Conservation (phyloP, 2,329 filamentous ascomycete species). For the Fusarium keratoplasticum region DNA sequence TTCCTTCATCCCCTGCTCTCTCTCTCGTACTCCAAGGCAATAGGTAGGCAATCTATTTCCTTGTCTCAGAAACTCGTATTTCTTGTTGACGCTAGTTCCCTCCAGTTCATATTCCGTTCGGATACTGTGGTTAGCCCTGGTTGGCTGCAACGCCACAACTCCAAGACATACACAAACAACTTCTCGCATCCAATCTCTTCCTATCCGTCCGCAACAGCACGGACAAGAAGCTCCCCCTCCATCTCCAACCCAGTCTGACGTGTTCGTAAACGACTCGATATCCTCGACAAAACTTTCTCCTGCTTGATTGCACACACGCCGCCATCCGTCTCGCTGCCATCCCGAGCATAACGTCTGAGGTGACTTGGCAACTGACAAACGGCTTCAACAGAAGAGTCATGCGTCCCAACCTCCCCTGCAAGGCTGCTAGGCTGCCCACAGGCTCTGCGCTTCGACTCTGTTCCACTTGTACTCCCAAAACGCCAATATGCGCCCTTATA, state of each 20-base stretch:
- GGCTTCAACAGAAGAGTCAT: background rate
- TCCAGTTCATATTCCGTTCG: background rate
- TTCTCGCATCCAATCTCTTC: background rate
- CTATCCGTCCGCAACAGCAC: background rate
- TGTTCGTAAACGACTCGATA: slow-evolving; percentile 6
- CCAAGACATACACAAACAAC: background rate
- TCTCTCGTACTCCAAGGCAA: background rate
- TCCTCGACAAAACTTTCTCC: background rate
- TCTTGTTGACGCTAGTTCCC: background rate
- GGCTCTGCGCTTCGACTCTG: slow-evolving; percentile 7
- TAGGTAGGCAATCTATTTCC: background rate
- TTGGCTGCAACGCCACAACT: background rate
- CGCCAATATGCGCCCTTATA: background rate
- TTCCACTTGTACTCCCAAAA: slow-evolving; percentile 20
- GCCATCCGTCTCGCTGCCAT: slow-evolving; percentile 19
- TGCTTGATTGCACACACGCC: slow-evolving; percentile 20
- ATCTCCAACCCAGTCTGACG: background rate
- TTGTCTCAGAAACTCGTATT: background rate
- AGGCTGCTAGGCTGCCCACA: slow-evolving; percentile 7
- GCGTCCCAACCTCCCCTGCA: background rate
- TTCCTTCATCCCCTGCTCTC: background rate
- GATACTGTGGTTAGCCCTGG: background rate
- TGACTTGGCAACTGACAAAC: background rate
- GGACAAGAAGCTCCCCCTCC: background rate
- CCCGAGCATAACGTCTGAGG: background rate